Evolutionary conservation across 2,329 filamentous ascomycete genomes (phyloP).

Genomic region (Cladorrhinum sp.): DNA sequence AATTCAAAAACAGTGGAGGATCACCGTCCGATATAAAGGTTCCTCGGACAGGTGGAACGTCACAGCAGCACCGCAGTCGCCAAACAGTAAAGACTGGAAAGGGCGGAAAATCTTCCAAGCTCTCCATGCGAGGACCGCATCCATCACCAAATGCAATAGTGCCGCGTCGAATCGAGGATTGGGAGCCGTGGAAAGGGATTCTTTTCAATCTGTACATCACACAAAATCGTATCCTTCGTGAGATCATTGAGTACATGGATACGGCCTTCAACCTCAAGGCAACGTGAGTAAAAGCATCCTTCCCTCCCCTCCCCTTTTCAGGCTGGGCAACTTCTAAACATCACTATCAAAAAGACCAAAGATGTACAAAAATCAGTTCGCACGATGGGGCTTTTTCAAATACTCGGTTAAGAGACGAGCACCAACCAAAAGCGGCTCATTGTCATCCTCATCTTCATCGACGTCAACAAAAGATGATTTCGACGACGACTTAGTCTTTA

Average conservation of each 20-base stretch:
- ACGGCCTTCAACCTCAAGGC: conserved; percentile 23
- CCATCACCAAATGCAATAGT: conserved; percentile 14
- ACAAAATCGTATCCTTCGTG: conserved; percentile 26
- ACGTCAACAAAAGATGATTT: conserved; percentile 6
- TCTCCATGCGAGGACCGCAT: conserved; percentile 8
- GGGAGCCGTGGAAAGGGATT: conserved; percentile 27
- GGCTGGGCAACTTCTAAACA: background rate
- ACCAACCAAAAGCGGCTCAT: conserved; percentile 12
- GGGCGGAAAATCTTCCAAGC: conserved; percentile 1
- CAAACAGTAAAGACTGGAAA: conserved; percentile 4
- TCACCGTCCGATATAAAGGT: background rate
- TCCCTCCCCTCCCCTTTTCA: background rate
- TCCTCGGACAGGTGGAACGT: background rate
- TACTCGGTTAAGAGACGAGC: conserved; percentile 26
- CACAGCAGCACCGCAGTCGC: background rate
- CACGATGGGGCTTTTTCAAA: conserved; percentile 29
- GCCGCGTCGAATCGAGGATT: conserved; percentile 25
- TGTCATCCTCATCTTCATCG: background rate
- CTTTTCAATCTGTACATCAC: conserved; percentile 28
- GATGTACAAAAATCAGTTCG: conserved; percentile 30
- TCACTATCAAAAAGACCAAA: conserved; percentile 17
- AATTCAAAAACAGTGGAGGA: conserved; percentile 9
- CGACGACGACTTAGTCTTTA: conserved; percentile 5
- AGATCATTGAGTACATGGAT: conserved; percentile 29
- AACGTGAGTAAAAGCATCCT: conserved; percentile 22